Percentiles rank a stretch among this genome's conserved stretches.
These are phyloP conservation scores for Elsinoe arachidis DNA, from an alignment of 2,329 filamentous ascomycete species.

Conservation along the genomic window DNA sequence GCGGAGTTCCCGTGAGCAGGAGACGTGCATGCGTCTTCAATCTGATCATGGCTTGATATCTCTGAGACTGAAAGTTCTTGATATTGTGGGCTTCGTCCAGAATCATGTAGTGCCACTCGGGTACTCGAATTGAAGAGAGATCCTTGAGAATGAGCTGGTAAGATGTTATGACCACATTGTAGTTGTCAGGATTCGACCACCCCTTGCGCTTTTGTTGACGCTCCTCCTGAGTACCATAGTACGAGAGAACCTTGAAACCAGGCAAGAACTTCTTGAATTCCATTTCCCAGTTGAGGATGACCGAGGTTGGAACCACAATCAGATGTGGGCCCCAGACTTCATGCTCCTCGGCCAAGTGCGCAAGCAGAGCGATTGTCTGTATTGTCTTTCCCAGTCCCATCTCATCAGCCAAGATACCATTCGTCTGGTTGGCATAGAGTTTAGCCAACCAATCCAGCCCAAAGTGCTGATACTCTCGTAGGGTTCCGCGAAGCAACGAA, in stretches of 20 bases:
- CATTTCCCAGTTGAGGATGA: conserved; percentile 99
- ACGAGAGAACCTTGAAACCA: conserved; percentile 94
- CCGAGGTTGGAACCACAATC: conserved; percentile 92
- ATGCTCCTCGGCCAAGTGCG: conserved; percentile 82
- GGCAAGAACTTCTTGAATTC: conserved; percentile 99
- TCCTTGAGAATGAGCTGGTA: conserved; percentile 95
- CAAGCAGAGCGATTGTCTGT: conserved; percentile 88
- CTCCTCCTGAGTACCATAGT: conserved; percentile 91
- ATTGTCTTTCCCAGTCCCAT: conserved; percentile 99
- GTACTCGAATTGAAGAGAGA: conserved; percentile 83
- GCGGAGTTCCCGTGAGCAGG: conserved; percentile 82
- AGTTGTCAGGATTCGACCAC: conserved; percentile 65
- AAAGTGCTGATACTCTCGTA: conserved; percentile 93
- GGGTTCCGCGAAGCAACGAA: conserved; percentile 66
- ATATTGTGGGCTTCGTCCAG: conserved; percentile 98
- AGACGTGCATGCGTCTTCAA: conserved; percentile 86
- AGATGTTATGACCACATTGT: conserved; percentile 96
- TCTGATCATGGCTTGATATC: conserved; percentile 90
- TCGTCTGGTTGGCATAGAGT: conserved; percentile 83
- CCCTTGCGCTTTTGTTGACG: conserved; percentile 82
- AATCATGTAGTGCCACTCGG: conserved; percentile 96
- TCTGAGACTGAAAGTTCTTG: conserved; percentile 96
- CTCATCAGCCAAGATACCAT: conserved; percentile 93
- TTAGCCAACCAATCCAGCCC: conserved; percentile 96
- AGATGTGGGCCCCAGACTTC: conserved; percentile 93